Evolutionary conservation across 23 red algal genomes (phyloP).

Genomic region (Gracilariopsis chorda): DNA sequence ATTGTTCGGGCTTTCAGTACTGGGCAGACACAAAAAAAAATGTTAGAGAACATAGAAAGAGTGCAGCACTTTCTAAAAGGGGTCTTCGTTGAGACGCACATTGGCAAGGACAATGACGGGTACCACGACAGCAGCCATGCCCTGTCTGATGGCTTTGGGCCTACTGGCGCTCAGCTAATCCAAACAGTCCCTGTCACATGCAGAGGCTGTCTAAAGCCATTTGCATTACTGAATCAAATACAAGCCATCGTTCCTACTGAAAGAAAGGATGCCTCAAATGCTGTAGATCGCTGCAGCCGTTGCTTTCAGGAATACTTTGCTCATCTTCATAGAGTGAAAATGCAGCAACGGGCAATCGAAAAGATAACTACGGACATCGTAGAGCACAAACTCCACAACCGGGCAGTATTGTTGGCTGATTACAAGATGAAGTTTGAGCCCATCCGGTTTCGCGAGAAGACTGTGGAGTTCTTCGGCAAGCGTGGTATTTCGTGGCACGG

Average conservation of each 20-base stretch:
- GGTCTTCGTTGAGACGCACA: no score
- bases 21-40: no score
- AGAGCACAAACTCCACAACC: background rate
- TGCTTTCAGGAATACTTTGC: background rate
- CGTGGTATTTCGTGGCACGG: slow-evolving; percentile 25
- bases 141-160: no score
- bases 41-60: no score
- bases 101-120: no score
- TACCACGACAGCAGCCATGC: no score
- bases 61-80: no score
- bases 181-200: no score
- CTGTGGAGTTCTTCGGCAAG: slow-evolving; percentile 17
- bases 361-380: background rate
- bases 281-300: background rate
- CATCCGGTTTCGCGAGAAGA: slow-evolving; percentile 22
- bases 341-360: background rate
- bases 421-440: slow-evolving; percentile 55
- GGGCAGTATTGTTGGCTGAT: background rate
- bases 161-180: no score
- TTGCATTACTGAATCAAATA: background rate
- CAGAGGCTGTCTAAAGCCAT: background rate
- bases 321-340: background rate
- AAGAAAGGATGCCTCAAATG: background rate
- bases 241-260: background rate
- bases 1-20: no score